These are phyloP conservation scores for Curvularia verruculosa DNA, from an alignment of 2,329 filamentous ascomycete species.

Conservation along the genomic window DNA sequence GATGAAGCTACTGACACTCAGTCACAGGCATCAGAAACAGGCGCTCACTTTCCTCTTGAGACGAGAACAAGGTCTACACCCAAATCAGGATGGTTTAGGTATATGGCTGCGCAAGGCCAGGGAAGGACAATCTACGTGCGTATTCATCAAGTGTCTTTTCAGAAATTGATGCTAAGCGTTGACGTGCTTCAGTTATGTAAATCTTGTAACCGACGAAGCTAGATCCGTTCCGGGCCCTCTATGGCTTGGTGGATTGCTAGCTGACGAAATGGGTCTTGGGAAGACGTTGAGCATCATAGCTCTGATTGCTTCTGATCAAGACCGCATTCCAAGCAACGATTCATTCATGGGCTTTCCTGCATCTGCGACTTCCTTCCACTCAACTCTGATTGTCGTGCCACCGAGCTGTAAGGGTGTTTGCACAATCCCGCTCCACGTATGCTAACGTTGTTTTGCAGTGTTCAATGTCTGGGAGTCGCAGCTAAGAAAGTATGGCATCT, in stretches of 20 bases:
- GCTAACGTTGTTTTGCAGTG: background rate
- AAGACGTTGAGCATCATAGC: constrained; percentile 27
- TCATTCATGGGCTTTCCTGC: background rate
- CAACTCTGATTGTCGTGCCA: background rate
- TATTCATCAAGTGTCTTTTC: background rate
- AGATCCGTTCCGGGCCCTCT: background rate
- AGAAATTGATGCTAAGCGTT: background rate
- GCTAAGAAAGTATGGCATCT: background rate
- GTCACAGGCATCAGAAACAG: constrained; percentile 14
- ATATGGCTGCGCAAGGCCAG: constrained; percentile 9
- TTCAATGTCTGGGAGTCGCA: background rate
- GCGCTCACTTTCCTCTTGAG: constrained; percentile 18
- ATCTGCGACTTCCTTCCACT: background rate
- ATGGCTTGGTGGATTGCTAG: constrained; percentile 14
- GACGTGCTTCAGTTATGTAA: background rate
- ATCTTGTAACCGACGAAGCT: background rate
- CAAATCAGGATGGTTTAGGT: constrained; percentile 3
- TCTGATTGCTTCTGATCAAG: constrained; percentile 8
- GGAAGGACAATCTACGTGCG: background rate
- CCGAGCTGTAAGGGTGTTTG: background rate
- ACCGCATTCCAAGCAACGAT: background rate
- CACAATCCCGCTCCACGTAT: background rate
- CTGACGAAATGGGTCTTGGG: constrained; percentile 25
- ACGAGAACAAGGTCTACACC: constrained; percentile 16
- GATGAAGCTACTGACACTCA: background rate